Evolutionary conservation across 164 flowering plant species (phyloP).

Genomic region (Malania oleifera): DNA sequence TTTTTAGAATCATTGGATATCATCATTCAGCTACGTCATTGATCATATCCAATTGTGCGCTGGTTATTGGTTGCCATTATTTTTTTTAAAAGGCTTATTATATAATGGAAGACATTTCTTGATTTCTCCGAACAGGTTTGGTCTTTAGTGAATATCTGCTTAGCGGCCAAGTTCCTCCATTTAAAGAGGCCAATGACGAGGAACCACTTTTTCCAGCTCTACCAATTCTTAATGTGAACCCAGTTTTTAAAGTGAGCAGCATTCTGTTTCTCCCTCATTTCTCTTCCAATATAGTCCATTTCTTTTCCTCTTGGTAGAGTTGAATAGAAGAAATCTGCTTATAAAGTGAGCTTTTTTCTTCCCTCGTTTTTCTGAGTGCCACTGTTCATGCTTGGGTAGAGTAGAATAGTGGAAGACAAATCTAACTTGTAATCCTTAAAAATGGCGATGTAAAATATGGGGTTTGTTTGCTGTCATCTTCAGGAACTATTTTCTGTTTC

Average conservation of each 20-base stretch:
- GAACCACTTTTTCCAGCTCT: conserved; percentile 86
- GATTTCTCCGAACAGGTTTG: conserved; percentile 46
- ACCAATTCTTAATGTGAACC: conserved; percentile 33
- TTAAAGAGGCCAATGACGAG: conserved; percentile 85
- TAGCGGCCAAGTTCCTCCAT: conserved; percentile 83
- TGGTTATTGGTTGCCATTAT: background rate
- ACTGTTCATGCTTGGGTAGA: too few relatives aligned
- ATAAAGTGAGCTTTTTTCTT: too few relatives aligned
- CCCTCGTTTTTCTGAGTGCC: too few relatives aligned
- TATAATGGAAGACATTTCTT: background rate
- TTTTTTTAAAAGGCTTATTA: background rate
- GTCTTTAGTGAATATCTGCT: conserved; percentile 93
- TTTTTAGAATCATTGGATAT: too few relatives aligned
- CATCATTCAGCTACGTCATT: too few relatives aligned
- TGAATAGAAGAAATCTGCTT: too few relatives aligned
- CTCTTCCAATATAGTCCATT: background rate
- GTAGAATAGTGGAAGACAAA: too few relatives aligned
- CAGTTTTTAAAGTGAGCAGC: conserved; percentile 39
- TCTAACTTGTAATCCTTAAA: too few relatives aligned
- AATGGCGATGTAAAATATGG: too few relatives aligned
- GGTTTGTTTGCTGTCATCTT: too few relatives aligned
- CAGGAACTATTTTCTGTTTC: too few relatives aligned
- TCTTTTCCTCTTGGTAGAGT: background rate
- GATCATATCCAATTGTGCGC: too few relatives aligned
- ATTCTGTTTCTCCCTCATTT: conserved; percentile 1